Evolutionary conservation across 2,329 filamentous ascomycete species (phyloP), one percentile per base, ranked within the genome.

Genomic region (Neonectria neomacrospora): DNA sequence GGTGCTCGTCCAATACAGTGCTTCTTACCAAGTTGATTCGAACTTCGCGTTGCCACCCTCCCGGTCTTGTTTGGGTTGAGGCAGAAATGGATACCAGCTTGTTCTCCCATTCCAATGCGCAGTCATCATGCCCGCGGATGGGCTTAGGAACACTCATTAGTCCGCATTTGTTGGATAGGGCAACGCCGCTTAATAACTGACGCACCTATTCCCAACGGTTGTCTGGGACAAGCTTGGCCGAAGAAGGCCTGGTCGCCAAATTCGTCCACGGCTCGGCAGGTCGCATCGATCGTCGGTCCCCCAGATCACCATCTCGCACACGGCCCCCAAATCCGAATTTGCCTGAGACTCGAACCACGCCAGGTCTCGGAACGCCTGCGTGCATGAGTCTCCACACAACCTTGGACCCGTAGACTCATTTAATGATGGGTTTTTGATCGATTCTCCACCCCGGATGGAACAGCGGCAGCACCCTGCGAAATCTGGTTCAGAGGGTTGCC

Each of bases 401-500:
- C 22, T 26, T 22, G 54, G 30, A 54, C 44, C 20, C 16, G 20
- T 18, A 57, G 20, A 18, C 50, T 16, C 16, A n/a, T 51, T 51
- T 30, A 53, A 58, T 52, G 28, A 48, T 11, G 42, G 39, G 22
- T 2, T 41, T 41, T 26, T 16, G 56, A 59, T 59, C 32, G 39
- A 51, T 48, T 32, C 52, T 50, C 28, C 44, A 48, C 42, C 12
- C 23, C 9, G 10, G 22, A 52, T 42, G 28, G 34, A n/a, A 42
- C 30, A 37, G 45, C 11, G 47, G 34, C 20, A 48, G 39, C 42
- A 39, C 55, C 8, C 28, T 56, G 28, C n/a, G 26, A 44, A 45
- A 54, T 39, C n/a, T 66, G 59, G 52, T 58, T 61, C 47, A 55
- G 47, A 50, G 39, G 5, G 20, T 53, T 39, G 53, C 34, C 37